A percentile compares a stretch with the other conserved stretches of the same genome.
phyloP scores from a whole-genome alignment of 2,329 filamentous ascomycete genomes.

The Venturia asperata region DNA sequence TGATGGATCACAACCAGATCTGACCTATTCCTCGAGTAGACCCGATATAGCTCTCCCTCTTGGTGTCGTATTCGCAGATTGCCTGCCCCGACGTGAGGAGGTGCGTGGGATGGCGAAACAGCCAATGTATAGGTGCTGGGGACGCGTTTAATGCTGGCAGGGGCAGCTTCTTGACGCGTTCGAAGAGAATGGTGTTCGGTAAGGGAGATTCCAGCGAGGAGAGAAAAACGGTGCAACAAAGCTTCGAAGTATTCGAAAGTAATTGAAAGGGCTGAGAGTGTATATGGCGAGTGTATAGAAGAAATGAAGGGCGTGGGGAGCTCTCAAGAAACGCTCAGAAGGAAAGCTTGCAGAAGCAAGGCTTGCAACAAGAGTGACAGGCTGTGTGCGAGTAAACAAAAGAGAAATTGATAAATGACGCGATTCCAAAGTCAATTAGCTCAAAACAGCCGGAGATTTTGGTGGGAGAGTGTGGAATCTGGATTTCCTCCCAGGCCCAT shows the following conservation, averaged over 20 bases:
- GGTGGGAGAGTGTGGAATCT: neutral
- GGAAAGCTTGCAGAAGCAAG: neutral
- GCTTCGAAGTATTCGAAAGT: neutral
- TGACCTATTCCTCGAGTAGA: neutral
- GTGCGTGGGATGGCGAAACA: neutral
- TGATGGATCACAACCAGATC: neutral
- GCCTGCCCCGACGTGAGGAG: neutral
- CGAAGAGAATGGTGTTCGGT: neutral
- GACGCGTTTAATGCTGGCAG: conserved; percentile 9
- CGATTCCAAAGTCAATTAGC: neutral
- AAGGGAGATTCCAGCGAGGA: neutral
- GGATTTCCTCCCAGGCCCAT: neutral
- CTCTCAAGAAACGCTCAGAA: neutral
- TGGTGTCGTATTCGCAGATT: neutral
- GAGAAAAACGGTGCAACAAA: neutral
- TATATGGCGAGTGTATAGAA: neutral
- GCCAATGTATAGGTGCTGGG: neutral
- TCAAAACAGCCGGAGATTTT: neutral
- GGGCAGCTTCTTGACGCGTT: neutral
- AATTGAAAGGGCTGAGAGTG: neutral
- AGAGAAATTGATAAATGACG: neutral
- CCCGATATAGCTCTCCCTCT: neutral
- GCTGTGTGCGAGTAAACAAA: neutral
- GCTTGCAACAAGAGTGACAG: neutral
- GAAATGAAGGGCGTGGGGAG: neutral